A percentile compares a stretch with the other conserved stretches of the same genome.
These are phyloP conservation scores for Penicillium capsulatum DNA, from an alignment of 2,329 filamentous ascomycete species.

Conservation along the genomic window DNA sequence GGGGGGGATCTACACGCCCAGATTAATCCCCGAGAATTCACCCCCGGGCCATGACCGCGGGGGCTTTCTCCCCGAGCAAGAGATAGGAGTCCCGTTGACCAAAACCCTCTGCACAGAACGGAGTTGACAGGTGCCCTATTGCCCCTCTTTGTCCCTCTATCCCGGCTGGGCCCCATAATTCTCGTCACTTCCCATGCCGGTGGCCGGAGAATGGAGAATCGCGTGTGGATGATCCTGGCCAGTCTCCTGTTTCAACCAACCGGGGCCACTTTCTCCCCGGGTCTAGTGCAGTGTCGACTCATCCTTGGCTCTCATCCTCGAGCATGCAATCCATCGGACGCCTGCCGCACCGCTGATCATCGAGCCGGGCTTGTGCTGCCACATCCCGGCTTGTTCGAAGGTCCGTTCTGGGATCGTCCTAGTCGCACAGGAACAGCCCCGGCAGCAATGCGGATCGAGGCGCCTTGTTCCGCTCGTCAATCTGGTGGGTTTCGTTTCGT, in stretches of 20 bases:
- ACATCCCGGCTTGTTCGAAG: not conserved
- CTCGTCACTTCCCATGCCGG: slow-evolving; percentile 4
- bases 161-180: too few species aligned
- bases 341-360: slow-evolving; percentile 5
- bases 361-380: not conserved
- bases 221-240: not conserved
- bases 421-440: slow-evolving; percentile 4
- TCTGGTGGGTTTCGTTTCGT: too few species aligned
- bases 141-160: not conserved
- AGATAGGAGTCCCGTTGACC: too few species aligned
- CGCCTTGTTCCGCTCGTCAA: not conserved
- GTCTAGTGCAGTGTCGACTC: too few species aligned
- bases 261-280: not conserved
- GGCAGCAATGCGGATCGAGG: not conserved
- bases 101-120: too few species aligned
- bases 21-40: too few species aligned
- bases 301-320: too few species aligned
- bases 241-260: not conserved
- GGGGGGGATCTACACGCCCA: too few species aligned
- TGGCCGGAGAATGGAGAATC: slow-evolving; percentile 2
- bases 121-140: too few species aligned
- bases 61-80: too few species aligned
- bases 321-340: not conserved
- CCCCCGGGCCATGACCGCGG: too few species aligned
- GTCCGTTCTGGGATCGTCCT: slow-evolving; percentile 1